These are phyloP conservation scores for Cordyceps tenuipes DNA, from an alignment of 2,329 filamentous ascomycete genomes.

Conservation along the genomic window DNA sequence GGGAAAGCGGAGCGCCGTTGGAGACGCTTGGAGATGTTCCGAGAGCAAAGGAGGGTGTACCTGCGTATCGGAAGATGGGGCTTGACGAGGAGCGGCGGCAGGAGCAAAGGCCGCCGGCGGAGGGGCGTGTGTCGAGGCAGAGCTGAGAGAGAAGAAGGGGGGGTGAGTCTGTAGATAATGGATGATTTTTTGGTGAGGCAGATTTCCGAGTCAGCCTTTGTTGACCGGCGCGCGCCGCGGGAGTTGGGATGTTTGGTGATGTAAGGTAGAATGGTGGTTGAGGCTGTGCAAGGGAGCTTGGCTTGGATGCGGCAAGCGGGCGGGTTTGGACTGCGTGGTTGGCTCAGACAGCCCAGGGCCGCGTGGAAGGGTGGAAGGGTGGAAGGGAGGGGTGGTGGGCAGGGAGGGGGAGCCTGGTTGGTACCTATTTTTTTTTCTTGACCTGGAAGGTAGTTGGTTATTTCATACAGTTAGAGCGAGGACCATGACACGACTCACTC, in stretches of 20 bases:
- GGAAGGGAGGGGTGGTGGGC: slow-evolving; percentile 18
- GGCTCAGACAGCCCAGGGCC: slow-evolving; percentile 12
- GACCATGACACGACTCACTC: neutral
- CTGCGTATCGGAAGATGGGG: slow-evolving; percentile 7
- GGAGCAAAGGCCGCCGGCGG: neutral
- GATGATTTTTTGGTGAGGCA: slow-evolving; percentile 24
- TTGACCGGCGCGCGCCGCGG: slow-evolving; percentile 28
- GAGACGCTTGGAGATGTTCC: slow-evolving; percentile 6
- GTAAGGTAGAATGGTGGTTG: neutral
- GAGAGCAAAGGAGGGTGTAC: slow-evolving; percentile 2
- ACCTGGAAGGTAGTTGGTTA: too few relatives aligned
- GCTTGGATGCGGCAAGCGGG: slow-evolving; percentile 25
- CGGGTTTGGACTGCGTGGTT: neutral
- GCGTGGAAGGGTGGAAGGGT: slow-evolving; percentile 23
- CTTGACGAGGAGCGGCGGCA: neutral
- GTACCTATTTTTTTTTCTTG: neutral
- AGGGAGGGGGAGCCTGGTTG: neutral
- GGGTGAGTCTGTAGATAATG: neutral
- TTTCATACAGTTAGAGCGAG: neutral
- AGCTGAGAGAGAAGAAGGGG: neutral
- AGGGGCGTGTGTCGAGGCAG: neutral
- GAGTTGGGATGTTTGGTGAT: neutral
- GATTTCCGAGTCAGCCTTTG: slow-evolving; percentile 38
- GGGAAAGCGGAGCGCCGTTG: slow-evolving; percentile 8
- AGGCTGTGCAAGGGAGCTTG: slow-evolving; percentile 33